Evolutionary conservation across 257 asterid genomes (phyloP).

Genomic region (Solanum rostratum): DNA sequence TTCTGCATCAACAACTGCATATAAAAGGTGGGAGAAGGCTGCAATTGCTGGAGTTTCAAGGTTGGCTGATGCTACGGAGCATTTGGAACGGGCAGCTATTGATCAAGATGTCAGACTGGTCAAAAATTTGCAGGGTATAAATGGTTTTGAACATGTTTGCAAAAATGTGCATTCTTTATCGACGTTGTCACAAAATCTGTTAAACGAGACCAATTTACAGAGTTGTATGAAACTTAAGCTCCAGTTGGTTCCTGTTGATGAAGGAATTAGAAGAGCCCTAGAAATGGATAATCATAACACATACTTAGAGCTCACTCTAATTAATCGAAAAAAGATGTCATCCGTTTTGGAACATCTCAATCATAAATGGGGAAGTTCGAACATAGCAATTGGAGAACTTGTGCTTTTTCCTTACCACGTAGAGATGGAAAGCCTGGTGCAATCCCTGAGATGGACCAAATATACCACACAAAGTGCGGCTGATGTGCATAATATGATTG

Average conservation of each 20-base stretch:
- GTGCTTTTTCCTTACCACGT: too few species aligned
- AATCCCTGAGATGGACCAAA: too few species aligned
- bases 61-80: slow-evolving; percentile 99
- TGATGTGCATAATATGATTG: too few species aligned
- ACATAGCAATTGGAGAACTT: slow-evolving; percentile 20
- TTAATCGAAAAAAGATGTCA: slow-evolving; percentile 76
- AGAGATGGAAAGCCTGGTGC: too few species aligned
- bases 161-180: too few species aligned
- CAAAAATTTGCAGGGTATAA: too few species aligned
- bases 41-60: slow-evolving; percentile 95
- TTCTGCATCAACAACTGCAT: too few species aligned
- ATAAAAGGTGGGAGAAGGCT: neutral
- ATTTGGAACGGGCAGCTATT: slow-evolving; percentile 65
- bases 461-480: too few species aligned
- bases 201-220: slow-evolving; percentile 31
- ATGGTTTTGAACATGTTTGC: too few species aligned
- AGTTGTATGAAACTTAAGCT: slow-evolving; percentile 67
- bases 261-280: neutral
- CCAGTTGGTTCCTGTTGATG: slow-evolving; percentile 89
- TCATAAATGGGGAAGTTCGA: slow-evolving; percentile 9
- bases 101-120: neutral
- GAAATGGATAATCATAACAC: too few species aligned
- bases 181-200: slow-evolving; percentile 20
- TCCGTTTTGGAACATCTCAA: neutral
- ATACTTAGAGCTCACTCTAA: slow-evolving; percentile 77